These are phyloP conservation scores for Dactylellina sp. DNA, from an alignment of 2,329 filamentous ascomycete species.

Conservation along the genomic window DNA sequence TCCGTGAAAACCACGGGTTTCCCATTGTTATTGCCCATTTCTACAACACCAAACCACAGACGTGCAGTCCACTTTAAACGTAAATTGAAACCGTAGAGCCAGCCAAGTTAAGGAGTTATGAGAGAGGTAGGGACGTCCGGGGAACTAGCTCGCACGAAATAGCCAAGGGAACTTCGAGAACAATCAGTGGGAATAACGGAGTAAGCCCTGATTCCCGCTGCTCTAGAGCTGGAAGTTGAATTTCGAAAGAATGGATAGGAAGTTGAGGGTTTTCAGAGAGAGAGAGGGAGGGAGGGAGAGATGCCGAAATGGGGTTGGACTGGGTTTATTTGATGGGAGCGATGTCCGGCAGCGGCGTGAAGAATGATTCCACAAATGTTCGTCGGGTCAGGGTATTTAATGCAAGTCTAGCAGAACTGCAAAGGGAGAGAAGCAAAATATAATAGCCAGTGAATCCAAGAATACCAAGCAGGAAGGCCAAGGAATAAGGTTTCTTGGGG, in stretches of 20 bases:
- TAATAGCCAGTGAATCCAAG: constrained; percentile 8
- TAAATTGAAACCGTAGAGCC: constrained; percentile 23
- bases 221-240: not conserved
- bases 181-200: constrained; percentile 18
- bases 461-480: constrained; percentile 13
- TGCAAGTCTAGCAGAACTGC: constrained; percentile 8
- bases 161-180: constrained; percentile 13
- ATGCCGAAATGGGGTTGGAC: constrained; percentile 23
- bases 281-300: not conserved
- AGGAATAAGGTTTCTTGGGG: not conserved
- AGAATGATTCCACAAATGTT: constrained; percentile 31
- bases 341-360: constrained; percentile 38
- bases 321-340: constrained; percentile 20
- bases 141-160: constrained; percentile 2
- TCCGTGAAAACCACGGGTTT: constrained; percentile 93
- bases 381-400: constrained; percentile 17
- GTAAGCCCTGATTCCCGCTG: not conserved
- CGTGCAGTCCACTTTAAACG: constrained; percentile 19
- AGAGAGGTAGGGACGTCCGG: constrained; percentile 19
- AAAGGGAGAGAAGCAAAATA: not conserved
- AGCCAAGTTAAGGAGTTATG: constrained; percentile 12
- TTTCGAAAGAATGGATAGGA: constrained; percentile 17
- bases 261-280: constrained; percentile 5
- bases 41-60: constrained; percentile 36
- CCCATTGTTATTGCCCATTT: constrained; percentile 63